Evolutionary conservation across 495 filamentous ascomycete genomes (phyloP).

Genomic region (Lentithecium fluviatile): DNA sequence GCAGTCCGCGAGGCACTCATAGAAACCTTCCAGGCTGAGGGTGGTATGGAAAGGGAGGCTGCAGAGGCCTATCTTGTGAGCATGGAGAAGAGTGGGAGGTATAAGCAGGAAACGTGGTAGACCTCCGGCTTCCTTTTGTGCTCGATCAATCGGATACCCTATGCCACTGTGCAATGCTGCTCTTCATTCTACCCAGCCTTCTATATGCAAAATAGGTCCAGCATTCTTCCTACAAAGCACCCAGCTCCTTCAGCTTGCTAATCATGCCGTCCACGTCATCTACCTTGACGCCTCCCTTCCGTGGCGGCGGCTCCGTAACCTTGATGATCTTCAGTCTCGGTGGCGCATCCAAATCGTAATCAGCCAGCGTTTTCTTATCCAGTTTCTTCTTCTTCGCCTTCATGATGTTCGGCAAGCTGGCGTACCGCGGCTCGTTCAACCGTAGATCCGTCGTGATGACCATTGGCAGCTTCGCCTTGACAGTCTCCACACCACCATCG

Average conservation of each 20-base stretch:
- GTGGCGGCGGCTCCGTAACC: conserved; percentile 76
- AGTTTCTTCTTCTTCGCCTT: conserved; percentile 99
- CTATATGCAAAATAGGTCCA: conserved; percentile 13
- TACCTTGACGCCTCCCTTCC: conserved; percentile 94
- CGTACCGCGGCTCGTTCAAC: conserved; percentile 93
- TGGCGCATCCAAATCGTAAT: conserved; percentile 69
- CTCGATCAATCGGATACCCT: no score
- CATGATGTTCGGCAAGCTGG: conserved; percentile 97
- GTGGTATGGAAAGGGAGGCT: conserved; percentile 45
- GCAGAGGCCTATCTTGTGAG: conserved; percentile 58
- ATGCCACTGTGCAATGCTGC: no score
- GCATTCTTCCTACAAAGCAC: conserved; percentile 66
- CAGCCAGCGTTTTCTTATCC: conserved; percentile 81
- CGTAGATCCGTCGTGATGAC: conserved; percentile 92
- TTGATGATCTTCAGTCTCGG: conserved; percentile 81
- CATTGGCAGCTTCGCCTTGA: conserved; percentile 79
- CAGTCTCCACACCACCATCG: conserved; percentile 90
- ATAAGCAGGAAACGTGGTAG: conserved; percentile 78
- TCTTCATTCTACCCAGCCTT: no score
- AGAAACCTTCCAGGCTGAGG: conserved; percentile 59
- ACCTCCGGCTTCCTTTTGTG: conserved; percentile 55
- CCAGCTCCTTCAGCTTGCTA: conserved; percentile 88
- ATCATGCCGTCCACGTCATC: conserved; percentile 94
- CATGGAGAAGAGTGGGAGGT: conserved; percentile 69
- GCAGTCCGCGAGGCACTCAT: conserved; percentile 80